phyloP scores from a whole-genome alignment of 768 basidiomycete species.

The Amanita fuliginea region DNA sequence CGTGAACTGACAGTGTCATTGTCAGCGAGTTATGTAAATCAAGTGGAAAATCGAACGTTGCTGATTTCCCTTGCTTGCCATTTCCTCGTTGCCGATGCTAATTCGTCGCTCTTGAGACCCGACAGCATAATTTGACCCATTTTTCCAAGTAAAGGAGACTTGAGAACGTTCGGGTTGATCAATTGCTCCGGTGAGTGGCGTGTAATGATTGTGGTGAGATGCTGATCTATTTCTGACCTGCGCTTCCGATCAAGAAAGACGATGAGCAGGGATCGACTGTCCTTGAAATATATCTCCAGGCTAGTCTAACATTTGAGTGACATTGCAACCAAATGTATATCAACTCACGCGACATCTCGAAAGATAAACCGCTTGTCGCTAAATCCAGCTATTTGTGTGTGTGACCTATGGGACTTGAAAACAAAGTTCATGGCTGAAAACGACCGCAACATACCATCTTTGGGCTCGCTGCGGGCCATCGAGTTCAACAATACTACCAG shows the following conservation, averaged over 20 bases:
- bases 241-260: slow-evolving; percentile 67
- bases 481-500: slow-evolving; percentile 74
- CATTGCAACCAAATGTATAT: background rate
- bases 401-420: slow-evolving; percentile 40
- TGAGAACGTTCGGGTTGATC: slow-evolving; percentile 39
- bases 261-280: slow-evolving; percentile 77
- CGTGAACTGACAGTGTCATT: slow-evolving; percentile 47
- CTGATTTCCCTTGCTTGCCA: slow-evolving; percentile 92
- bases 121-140: slow-evolving; percentile 40
- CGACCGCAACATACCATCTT: slow-evolving; percentile 50
- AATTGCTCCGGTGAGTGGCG: slow-evolving; percentile 28
- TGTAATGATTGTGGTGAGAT: slow-evolving; percentile 36
- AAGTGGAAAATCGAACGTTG: slow-evolving; percentile 43
- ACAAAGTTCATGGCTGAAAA: background rate
- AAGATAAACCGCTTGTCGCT: slow-evolving; percentile 83
- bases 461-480: slow-evolving; percentile 73
- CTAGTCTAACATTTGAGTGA: slow-evolving; percentile 23
- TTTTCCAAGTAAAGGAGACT: slow-evolving; percentile 44
- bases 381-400: slow-evolving; percentile 66
- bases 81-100: slow-evolving; percentile 60
- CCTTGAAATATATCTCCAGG: slow-evolving; percentile 87
- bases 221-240: slow-evolving; percentile 47
- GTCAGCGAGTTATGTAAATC: background rate
- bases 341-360: slow-evolving; percentile 77
- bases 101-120: slow-evolving; percentile 45